phyloP scores from a whole-genome alignment of 306 rosid genomes.

The Sicyos baderoa region DNA sequence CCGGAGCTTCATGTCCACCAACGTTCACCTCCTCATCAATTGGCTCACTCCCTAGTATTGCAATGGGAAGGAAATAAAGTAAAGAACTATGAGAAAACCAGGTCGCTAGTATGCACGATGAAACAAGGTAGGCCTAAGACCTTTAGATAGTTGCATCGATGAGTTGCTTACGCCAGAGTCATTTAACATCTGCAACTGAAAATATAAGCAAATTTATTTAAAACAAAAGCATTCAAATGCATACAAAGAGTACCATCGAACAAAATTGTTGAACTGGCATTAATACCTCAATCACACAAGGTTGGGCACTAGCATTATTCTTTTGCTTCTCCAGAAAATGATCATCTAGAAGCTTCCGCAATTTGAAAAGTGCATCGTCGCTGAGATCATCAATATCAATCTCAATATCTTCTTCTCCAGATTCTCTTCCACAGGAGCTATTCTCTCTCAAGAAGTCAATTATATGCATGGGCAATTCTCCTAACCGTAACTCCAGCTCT shows the following conservation, averaged over 20 bases:
- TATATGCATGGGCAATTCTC: slow-evolving; percentile 59
- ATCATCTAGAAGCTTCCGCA: slow-evolving; percentile 61
- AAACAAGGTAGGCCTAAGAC: slow-evolving; percentile 29
- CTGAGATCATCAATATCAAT: slow-evolving; percentile 68
- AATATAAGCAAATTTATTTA: slow-evolving; percentile 1
- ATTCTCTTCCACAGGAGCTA: slow-evolving; percentile 53
- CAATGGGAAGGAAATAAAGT: not conserved
- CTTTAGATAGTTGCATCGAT: slow-evolving; percentile 73
- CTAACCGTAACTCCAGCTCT: slow-evolving; percentile 59
- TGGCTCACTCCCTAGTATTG: slow-evolving; percentile 47
- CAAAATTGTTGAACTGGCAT: not conserved
- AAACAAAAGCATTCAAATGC: not conserved
- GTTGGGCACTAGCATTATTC: slow-evolving; percentile 39
- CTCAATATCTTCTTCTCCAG: slow-evolving; percentile 74
- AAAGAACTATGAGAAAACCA: not conserved
- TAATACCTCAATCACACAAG: slow-evolving; percentile 70
- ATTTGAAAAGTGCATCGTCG: slow-evolving; percentile 53
- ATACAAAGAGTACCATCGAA: not conserved
- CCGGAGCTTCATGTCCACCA: slow-evolving; percentile 66
- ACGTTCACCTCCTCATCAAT: slow-evolving; percentile 65
- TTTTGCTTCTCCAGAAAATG: slow-evolving; percentile 46
- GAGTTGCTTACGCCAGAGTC: slow-evolving; percentile 81
- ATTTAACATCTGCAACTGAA: slow-evolving; percentile 53
- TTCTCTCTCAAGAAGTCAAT: slow-evolving; percentile 63
- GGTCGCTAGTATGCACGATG: not conserved